phyloP scores from a whole-genome alignment of 371 early-diverging fungal species.

The Homolaphlyctis polyrhiza region DNA sequence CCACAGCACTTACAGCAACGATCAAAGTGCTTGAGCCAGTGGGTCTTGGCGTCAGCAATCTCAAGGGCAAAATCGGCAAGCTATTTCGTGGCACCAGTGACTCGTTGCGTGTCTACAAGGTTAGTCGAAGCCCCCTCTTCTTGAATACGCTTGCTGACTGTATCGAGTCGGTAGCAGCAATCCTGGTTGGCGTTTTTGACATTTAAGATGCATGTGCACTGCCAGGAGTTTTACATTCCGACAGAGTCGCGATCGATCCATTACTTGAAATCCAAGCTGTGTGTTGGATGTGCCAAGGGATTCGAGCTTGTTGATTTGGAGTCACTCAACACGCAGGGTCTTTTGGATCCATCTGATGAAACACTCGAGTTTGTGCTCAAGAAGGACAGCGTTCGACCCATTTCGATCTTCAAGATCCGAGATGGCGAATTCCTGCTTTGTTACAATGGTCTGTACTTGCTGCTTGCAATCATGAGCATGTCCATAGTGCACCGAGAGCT shows the following conservation, averaged over 20 bases:
- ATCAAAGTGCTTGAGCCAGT: slow-evolving; percentile 71
- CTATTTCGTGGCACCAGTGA: slow-evolving; percentile 27
- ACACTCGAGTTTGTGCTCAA: slow-evolving; percentile 77
- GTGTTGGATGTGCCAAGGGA: slow-evolving; percentile 82
- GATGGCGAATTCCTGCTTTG: slow-evolving; percentile 79
- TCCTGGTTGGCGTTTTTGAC: not conserved
- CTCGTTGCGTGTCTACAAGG: slow-evolving; percentile 58
- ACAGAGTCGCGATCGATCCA: slow-evolving; percentile 74
- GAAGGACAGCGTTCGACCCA: slow-evolving; percentile 56
- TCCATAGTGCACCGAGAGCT: not conserved
- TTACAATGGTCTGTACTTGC: slow-evolving; percentile 63
- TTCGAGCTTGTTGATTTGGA: slow-evolving; percentile 90
- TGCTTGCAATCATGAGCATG: not conserved
- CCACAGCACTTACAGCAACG: slow-evolving; percentile 59
- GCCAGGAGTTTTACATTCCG: slow-evolving; percentile 83
- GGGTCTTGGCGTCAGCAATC: slow-evolving; percentile 41
- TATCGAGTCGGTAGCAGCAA: not conserved
- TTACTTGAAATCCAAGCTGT: slow-evolving; percentile 73
- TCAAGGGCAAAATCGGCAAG: slow-evolving; percentile 25
- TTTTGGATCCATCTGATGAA: slow-evolving; percentile 76
- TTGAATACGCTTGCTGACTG: not conserved
- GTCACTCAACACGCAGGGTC: slow-evolving; percentile 68
- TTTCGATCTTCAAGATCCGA: slow-evolving; percentile 74
- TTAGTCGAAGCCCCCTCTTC: slow-evolving; percentile 14
- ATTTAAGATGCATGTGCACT: slow-evolving; percentile 7